Percentiles rank a stretch among this genome's conserved stretches.
These are phyloP conservation scores for Adansonia gregorii DNA, from an alignment of 441 rosid species.

Conservation along the genomic window DNA sequence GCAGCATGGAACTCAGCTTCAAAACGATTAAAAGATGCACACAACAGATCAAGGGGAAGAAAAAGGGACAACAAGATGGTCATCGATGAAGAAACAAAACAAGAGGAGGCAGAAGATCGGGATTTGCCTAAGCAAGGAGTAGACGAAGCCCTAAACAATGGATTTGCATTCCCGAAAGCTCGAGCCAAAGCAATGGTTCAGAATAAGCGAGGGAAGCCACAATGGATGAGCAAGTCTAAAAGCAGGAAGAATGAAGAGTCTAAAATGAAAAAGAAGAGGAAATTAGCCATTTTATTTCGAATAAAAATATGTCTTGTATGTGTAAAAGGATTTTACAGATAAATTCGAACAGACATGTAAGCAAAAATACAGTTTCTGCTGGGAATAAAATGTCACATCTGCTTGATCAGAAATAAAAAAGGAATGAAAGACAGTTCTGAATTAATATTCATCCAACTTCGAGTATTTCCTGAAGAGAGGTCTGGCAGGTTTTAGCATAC, in stretches of 20 bases:
- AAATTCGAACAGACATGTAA: slow-evolving; percentile 23
- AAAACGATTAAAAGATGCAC: slow-evolving; percentile 34
- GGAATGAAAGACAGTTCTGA: background rate
- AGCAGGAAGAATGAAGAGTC: slow-evolving; percentile 18
- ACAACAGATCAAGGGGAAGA: slow-evolving; percentile 15
- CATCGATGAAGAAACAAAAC: background rate
- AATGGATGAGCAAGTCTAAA: slow-evolving; percentile 21
- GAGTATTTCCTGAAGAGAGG: slow-evolving; percentile 13
- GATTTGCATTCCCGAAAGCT: slow-evolving; percentile 35
- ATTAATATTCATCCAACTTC: background rate
- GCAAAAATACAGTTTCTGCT: background rate
- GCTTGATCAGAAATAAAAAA: slow-evolving; percentile 14
- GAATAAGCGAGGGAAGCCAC: background rate
- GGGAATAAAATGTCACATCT: slow-evolving; percentile 21
- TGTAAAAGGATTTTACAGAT: slow-evolving; percentile 31
- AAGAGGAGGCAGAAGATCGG: slow-evolving; percentile 27
- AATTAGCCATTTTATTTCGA: slow-evolving; percentile 30
- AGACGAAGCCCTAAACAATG: slow-evolving; percentile 23
- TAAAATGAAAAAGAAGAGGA: slow-evolving; percentile 35
- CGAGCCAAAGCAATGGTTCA: slow-evolving; percentile 24
- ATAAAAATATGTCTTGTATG: slow-evolving; percentile 31
- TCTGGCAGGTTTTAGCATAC: background rate
- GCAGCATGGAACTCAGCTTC: slow-evolving; percentile 39
- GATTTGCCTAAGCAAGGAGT: slow-evolving; percentile 12
- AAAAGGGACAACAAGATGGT: slow-evolving; percentile 9